Base-by-base conservation (phyloP, 169 alveolate species). In the Plasmodium reichenowi region DNA sequence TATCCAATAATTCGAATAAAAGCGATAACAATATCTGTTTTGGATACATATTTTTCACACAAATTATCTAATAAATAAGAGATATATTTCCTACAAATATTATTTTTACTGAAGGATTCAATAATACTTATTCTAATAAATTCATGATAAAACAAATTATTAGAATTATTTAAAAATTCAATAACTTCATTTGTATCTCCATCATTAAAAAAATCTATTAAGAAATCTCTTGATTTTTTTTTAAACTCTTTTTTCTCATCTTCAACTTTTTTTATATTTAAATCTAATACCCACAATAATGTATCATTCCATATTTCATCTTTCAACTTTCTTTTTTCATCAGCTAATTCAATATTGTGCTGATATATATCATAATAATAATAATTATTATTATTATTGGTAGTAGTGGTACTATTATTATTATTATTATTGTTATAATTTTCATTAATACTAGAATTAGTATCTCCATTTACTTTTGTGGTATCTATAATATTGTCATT, bases 261-360 rank as follows among this genome's bases (percentile, higher is more conserved):
- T 63, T 83, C 74, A 4, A 68, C 60, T 50, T 83, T 68, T 72
- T 68, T 68, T 47, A 83, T 68, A 72, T 83, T 68, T 48, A 83
- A 72, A 10, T 83, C 83, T 63, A 83, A 72, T 13, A 83, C 85
- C 91, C 91, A 83, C 26, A 68, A 62, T 52, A 68, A 5, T 5
- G 91, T 83, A 63, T 83, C 83, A 29, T 67, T 83, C 91, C 91
- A 83, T 50, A 83, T 83, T 29, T 67, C 85, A 24, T 83, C 91
- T 62, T 83, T 83, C 50, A 38, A n/a, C 52, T 56, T 83, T 72
- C 54, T 83, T 48, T 83, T 83, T 29, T 83, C 83, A 29, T 67
- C 85, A 48, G 56, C 80, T 20, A 43, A 43, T 68, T 67, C 83
- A 38, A 64, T 26, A 56, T 76, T 76, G 20, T 76, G 68, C 22